Conservation (phyloP, 495 filamentous ascomycete species). For the Neurospora terricola region DNA sequence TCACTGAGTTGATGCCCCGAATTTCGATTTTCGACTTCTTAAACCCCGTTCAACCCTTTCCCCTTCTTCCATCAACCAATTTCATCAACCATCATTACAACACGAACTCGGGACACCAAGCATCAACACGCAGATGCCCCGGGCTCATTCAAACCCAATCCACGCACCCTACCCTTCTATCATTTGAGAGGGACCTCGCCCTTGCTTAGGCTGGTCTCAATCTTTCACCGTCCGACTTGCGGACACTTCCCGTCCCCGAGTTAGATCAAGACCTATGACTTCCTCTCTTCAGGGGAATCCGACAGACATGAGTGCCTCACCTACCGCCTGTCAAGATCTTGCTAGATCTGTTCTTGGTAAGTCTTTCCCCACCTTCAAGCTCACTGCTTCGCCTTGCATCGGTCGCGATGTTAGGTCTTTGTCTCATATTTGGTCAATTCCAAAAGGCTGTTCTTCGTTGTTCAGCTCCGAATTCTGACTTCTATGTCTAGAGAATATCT, state of each 20-base stretch:
- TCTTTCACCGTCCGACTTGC: not conserved
- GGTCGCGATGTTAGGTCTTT: not conserved
- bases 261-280: not conserved
- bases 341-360: not conserved
- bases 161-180: not conserved
- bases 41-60: not conserved
- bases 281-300: not conserved
- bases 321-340: not conserved
- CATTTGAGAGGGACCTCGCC: not conserved
- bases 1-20: not conserved
- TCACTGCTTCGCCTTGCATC: not conserved
- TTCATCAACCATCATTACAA: not conserved
- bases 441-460: not conserved
- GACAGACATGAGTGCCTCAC: not conserved
- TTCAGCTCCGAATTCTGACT: not conserved
- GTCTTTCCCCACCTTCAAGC: not conserved
- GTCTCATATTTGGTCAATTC: not conserved
- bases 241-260: not conserved
- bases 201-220: not conserved
- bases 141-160: not conserved
- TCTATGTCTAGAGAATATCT: not conserved
- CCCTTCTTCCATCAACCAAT: not conserved
- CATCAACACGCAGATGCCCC: not conserved
- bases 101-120: not conserved
- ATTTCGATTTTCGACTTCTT: not conserved